phyloP scores from a whole-genome alignment of 176 grass and related monocot genomes.

The Aegilops bicornis region DNA sequence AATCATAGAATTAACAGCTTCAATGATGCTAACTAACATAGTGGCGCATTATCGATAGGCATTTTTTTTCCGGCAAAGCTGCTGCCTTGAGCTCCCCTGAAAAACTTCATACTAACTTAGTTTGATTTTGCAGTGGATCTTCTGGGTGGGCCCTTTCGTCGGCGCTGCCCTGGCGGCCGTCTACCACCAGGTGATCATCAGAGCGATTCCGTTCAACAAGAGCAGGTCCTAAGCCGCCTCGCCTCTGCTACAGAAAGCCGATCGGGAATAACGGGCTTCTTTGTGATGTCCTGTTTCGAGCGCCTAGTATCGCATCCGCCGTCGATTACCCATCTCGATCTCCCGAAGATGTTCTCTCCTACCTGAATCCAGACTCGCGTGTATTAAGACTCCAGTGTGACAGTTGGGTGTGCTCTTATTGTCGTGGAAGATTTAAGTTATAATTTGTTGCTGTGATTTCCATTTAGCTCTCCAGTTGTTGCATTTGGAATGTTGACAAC shows the following conservation, averaged over 20 bases:
- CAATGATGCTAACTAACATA: not conserved
- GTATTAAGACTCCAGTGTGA: conserved; percentile 26
- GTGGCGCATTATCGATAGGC: not conserved
- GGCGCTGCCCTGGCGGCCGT: conserved; percentile 86
- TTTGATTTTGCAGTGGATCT: conserved; percentile 70
- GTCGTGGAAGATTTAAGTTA: conserved; percentile 42
- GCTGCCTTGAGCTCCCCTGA: no score
- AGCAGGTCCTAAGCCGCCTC: conserved; percentile 58
- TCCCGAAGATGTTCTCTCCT: conserved; percentile 19
- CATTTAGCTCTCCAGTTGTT: not conserved
- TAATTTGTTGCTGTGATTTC: not conserved
- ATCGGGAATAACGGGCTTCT: conserved; percentile 1
- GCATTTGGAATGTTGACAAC: not conserved
- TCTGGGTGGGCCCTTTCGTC: conserved; percentile 96
- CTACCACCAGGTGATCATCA: conserved; percentile 98
- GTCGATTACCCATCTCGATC: conserved; percentile 21
- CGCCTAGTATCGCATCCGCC: not conserved
- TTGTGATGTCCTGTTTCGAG: conserved; percentile 20
- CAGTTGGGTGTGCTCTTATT: not conserved
- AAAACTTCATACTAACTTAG: no score
- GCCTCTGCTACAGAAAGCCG: not conserved
- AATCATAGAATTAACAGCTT: not conserved
- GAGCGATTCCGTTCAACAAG: conserved; percentile 98
- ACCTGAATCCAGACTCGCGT: not conserved
- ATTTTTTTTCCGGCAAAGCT: no score